Conservation (phyloP, 2,329 filamentous ascomycete species). For the Colletotrichum godetiae region DNA sequence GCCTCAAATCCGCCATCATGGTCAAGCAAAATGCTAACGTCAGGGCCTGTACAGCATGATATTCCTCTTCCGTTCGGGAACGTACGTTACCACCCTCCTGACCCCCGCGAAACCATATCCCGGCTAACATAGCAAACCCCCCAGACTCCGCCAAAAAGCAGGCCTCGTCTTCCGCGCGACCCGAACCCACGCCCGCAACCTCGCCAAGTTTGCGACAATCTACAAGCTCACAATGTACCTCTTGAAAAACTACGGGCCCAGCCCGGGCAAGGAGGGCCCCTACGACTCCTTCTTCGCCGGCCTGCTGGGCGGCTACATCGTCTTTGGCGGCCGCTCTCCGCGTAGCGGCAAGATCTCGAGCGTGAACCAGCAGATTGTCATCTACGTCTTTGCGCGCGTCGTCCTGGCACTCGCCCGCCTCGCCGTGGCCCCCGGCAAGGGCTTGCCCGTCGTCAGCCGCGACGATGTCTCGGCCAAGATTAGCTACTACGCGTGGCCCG, state of each 20-base stretch:
- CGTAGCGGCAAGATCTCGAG: conserved; percentile 78
- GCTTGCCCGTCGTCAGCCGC: conserved; percentile 61
- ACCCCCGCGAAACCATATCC: not conserved
- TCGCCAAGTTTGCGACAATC: conserved; percentile 89
- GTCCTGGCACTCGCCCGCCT: conserved; percentile 86
- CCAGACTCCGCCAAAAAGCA: conserved; percentile 78
- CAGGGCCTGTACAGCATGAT: conserved; percentile 76
- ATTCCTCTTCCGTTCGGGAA: conserved; percentile 92
- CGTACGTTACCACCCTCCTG: conserved; percentile 62
- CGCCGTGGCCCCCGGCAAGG: conserved; percentile 73
- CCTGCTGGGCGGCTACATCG: conserved; percentile 88
- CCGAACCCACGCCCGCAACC: conserved; percentile 88
- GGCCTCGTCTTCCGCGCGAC: conserved; percentile 86
- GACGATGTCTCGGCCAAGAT: conserved; percentile 59
- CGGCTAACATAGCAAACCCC: conserved; percentile 37
- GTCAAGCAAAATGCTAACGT: conserved; percentile 1
- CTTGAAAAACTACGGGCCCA: conserved; percentile 71
- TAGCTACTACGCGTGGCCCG: conserved; percentile 85
- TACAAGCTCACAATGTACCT: conserved; percentile 88
- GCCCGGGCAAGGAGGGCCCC: conserved; percentile 72
- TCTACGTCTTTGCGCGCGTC: conserved; percentile 96
- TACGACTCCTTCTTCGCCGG: conserved; percentile 91
- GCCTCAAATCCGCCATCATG: not conserved
- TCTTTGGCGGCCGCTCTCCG: conserved; percentile 78
- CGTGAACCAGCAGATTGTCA: conserved; percentile 96